phyloP scores from a whole-genome alignment of 2,329 filamentous ascomycete genomes.

The Laburnicola sp. region DNA sequence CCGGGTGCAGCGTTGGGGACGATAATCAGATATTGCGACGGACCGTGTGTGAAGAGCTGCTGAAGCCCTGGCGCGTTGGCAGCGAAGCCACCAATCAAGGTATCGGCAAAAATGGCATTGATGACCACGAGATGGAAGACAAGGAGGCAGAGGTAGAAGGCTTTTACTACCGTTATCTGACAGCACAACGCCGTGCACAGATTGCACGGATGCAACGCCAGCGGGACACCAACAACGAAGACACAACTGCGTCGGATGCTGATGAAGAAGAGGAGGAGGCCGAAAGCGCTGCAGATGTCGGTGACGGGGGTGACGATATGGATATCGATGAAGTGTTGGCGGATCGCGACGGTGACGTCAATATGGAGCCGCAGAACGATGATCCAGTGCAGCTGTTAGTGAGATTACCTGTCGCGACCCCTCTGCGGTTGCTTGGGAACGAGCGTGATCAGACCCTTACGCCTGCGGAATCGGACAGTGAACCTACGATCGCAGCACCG shows the following conservation, averaged over 20 bases:
- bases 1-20: constrained; percentile 80
- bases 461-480: constrained; percentile 72
- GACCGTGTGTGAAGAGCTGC: constrained; percentile 86
- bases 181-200: constrained; percentile 32
- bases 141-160: constrained; percentile 43
- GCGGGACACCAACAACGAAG: constrained; percentile 49
- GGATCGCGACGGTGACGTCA: constrained; percentile 53
- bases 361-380: constrained; percentile 61
- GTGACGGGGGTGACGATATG: constrained; percentile 54
- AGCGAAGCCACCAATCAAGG: constrained; percentile 79
- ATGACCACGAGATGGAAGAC: constrained; percentile 75
- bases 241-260: constrained; percentile 48
- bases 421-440: constrained; percentile 50
- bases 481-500: constrained; percentile 62
- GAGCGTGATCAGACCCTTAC: constrained; percentile 65
- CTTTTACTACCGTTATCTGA: constrained; percentile 32
- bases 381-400: constrained; percentile 75
- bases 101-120: constrained; percentile 76
- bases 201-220: constrained; percentile 30
- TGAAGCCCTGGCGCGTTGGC: constrained; percentile 83
- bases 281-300: constrained; percentile 44
- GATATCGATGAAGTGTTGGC: constrained; percentile 50
- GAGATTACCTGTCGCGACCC: constrained; percentile 70
- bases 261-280: constrained; percentile 55
- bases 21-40: constrained; percentile 79